Evolutionary conservation across 2,329 filamentous ascomycete genomes (phyloP).

Genomic region (Paecilomyces variotii): DNA sequence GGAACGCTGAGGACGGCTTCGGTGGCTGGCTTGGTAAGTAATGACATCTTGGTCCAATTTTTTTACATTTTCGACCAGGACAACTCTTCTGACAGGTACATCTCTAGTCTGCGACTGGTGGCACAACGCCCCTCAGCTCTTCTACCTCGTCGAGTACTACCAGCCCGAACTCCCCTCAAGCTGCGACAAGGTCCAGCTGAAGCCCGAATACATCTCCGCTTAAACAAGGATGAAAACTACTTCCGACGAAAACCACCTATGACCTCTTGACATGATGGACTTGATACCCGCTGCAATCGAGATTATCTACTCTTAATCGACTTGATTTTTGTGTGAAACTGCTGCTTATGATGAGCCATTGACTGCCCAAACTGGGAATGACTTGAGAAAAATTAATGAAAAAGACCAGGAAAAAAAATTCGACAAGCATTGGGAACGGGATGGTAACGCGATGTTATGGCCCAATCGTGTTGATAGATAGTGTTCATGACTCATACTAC

Average conservation of each 20-base stretch:
- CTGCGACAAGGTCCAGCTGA: conserved; percentile 27
- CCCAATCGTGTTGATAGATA: background rate
- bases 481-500: background rate
- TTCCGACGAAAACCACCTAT: background rate
- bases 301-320: background rate
- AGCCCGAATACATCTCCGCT: conserved; percentile 16
- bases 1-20: conserved; percentile 20
- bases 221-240: conserved; percentile 1
- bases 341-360: background rate
- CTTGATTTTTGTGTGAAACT: background rate
- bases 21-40: conserved; percentile 33
- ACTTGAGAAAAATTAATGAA: background rate
- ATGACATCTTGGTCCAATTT: background rate
- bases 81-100: background rate
- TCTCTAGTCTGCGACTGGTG: conserved; percentile 32
- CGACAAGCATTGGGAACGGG: background rate
- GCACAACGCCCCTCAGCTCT: conserved; percentile 32
- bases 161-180: conserved; percentile 18
- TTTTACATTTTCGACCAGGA: background rate
- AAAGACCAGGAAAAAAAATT: background rate
- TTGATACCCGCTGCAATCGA: background rate
- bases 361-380: background rate
- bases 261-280: conserved; percentile 4
- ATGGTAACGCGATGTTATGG: background rate
- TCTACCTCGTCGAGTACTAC: conserved; percentile 23